These are phyloP conservation scores for Solanum pennellii DNA, from an alignment of 257 asterid species.

Conservation along the genomic window DNA sequence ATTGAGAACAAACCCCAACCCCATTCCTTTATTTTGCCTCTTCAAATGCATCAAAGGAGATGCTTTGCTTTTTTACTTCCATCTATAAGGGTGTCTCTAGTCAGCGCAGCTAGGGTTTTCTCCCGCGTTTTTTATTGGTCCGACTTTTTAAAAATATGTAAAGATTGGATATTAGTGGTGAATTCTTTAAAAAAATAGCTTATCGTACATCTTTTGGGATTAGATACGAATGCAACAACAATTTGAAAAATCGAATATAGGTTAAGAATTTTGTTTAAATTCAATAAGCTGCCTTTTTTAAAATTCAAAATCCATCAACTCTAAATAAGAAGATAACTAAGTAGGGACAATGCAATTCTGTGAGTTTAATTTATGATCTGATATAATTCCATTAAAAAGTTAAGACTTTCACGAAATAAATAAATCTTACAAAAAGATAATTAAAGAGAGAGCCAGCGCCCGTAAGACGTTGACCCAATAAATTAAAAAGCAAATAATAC, in stretches of 20 bases:
- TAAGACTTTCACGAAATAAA: background rate
- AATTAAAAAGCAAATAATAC: background rate
- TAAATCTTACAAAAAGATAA: background rate
- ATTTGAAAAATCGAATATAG: background rate
- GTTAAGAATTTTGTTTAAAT: background rate
- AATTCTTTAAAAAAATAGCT: no score
- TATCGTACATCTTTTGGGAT: background rate
- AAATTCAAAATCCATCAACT: background rate
- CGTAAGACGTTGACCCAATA: background rate
- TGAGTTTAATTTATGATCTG: background rate
- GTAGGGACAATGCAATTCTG: background rate
- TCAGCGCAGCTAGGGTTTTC: background rate
- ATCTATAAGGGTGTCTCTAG: background rate
- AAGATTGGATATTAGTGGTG: background rate
- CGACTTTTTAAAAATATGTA: background rate
- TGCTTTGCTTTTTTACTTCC: background rate
- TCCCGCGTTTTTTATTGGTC: background rate
- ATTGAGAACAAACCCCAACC: background rate
- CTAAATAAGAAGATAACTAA: background rate
- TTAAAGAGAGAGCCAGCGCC: background rate
- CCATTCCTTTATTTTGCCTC: background rate
- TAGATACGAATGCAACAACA: background rate
- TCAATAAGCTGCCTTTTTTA: accelerated
- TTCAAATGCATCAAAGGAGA: background rate
- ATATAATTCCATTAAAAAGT: background rate